phyloP scores from a whole-genome alignment of 2,329 filamentous ascomycete genomes.

The Fusarium pseudocircinatum region DNA sequence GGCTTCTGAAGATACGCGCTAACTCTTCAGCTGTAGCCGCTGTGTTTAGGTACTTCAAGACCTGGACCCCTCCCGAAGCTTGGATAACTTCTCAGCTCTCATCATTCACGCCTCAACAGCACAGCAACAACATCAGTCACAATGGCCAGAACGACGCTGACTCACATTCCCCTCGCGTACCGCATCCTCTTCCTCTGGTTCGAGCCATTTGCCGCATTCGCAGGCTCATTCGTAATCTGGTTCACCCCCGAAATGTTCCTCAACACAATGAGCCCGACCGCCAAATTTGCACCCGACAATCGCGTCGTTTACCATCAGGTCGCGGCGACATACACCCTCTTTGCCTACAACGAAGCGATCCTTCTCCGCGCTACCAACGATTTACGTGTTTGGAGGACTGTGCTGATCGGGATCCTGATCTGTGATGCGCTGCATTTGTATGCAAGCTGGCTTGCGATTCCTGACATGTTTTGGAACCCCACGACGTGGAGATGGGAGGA shows the following conservation, averaged over 20 bases:
- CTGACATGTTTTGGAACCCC: conserved; percentile 18
- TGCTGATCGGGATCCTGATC: conserved; percentile 13
- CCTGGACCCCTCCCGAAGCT: neutral
- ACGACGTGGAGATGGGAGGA: conserved; percentile 27
- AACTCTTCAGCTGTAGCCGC: neutral
- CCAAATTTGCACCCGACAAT: conserved; percentile 27
- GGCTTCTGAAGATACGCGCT: neutral
- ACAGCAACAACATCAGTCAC: neutral
- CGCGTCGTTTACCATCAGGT: conserved; percentile 31
- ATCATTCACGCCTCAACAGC: no score
- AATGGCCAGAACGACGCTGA: neutral
- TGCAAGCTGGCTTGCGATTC: conserved; percentile 19
- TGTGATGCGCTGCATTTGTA: conserved; percentile 31
- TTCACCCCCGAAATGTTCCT: conserved; percentile 7
- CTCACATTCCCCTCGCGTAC: conserved; percentile 20
- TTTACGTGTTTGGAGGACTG: conserved; percentile 12
- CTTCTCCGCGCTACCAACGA: conserved; percentile 22
- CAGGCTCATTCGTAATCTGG: conserved; percentile 3
- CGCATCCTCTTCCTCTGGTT: conserved; percentile 28
- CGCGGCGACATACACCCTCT: conserved; percentile 26
- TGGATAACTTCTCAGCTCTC: no score
- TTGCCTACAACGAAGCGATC: conserved; percentile 32
- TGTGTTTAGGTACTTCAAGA: neutral
- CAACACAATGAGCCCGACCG: conserved; percentile 17
- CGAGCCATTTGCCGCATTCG: conserved; percentile 16